These are phyloP conservation scores for Kluyveromyces dobzhanskii DNA, from an alignment of 805 yeast species.

Conservation along the genomic window DNA sequence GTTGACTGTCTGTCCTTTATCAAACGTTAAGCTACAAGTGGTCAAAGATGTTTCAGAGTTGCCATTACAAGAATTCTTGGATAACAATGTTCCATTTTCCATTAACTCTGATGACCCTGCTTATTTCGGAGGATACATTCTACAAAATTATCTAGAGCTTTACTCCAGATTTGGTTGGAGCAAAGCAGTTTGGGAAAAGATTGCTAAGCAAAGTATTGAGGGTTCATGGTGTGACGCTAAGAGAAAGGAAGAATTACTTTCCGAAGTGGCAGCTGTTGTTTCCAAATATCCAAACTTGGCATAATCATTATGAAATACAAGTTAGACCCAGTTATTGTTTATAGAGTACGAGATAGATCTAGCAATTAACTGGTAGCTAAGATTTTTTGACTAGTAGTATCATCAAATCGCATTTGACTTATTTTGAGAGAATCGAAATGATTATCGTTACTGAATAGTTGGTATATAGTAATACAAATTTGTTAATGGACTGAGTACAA, in stretches of 20 bases:
- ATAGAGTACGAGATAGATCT: background rate
- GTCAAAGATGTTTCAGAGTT: conserved; percentile 58
- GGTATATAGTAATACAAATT: no score
- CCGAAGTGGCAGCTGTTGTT: conserved; percentile 35
- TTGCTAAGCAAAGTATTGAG: conserved; percentile 56
- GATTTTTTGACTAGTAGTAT: no score
- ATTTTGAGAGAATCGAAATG: background rate
- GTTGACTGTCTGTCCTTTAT: conserved; percentile 69
- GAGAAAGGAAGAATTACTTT: conserved; percentile 40
- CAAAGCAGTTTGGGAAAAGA: conserved; percentile 49
- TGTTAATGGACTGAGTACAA: no score
- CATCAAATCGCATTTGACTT: no score
- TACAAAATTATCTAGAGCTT: conserved; percentile 65
- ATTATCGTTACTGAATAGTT: no score
- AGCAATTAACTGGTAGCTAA: no score
- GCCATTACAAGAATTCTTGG: conserved; percentile 56
- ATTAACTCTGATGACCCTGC: conserved; percentile 77
- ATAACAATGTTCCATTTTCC: conserved; percentile 58
- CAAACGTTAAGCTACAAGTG: conserved; percentile 68
- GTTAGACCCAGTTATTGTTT: no score
- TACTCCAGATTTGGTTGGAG: conserved; percentile 55
- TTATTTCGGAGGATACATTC: conserved; percentile 76
- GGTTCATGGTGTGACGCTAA: conserved; percentile 71
- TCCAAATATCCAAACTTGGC: conserved; percentile 28
- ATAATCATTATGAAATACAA: no score